phyloP scores from a whole-genome alignment of 192 early-diverging fungal genomes.

The Obelidium mucronatum region DNA sequence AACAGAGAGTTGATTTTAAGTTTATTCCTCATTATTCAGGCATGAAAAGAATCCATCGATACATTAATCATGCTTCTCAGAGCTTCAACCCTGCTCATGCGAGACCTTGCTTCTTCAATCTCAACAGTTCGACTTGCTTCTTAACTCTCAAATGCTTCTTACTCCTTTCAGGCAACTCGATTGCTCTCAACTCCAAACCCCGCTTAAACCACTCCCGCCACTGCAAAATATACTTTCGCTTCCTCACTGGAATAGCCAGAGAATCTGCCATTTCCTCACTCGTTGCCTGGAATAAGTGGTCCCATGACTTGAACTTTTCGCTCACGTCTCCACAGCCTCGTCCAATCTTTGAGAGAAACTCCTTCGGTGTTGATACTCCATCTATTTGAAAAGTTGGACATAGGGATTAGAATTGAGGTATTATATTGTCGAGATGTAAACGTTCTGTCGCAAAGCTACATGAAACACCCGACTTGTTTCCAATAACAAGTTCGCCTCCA shows the following conservation, averaged over 20 bases:
- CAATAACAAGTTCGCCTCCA: too few relatives aligned
- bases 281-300: slow-evolving; percentile 53
- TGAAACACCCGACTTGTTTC: too few relatives aligned
- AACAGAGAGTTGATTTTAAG: too few relatives aligned
- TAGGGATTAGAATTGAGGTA: slow-evolving; percentile 30
- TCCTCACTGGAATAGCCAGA: slow-evolving; percentile 48
- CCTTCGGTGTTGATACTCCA: slow-evolving; percentile 16
- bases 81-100: slow-evolving; percentile 29
- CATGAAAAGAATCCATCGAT: too few relatives aligned
- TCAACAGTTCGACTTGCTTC: slow-evolving; percentile 41
- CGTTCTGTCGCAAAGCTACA: too few relatives aligned
- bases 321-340: slow-evolving; percentile 43
- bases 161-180: slow-evolving; percentile 46
- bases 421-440: too few relatives aligned
- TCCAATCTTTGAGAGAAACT: slow-evolving; percentile 56
- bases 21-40: too few relatives aligned
- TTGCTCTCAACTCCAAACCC: slow-evolving; percentile 43
- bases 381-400: too few relatives aligned
- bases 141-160: slow-evolving; percentile 52
- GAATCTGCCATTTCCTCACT: slow-evolving; percentile 48
- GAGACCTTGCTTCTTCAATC: slow-evolving; percentile 52
- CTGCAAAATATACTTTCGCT: slow-evolving; percentile 54
- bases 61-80: neutral
- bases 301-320: slow-evolving; percentile 58
- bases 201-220: slow-evolving; percentile 57